Evolutionary conservation across 2,329 filamentous ascomycete genomes (phyloP).

Genomic region (Apiospora saccharicola): DNA sequence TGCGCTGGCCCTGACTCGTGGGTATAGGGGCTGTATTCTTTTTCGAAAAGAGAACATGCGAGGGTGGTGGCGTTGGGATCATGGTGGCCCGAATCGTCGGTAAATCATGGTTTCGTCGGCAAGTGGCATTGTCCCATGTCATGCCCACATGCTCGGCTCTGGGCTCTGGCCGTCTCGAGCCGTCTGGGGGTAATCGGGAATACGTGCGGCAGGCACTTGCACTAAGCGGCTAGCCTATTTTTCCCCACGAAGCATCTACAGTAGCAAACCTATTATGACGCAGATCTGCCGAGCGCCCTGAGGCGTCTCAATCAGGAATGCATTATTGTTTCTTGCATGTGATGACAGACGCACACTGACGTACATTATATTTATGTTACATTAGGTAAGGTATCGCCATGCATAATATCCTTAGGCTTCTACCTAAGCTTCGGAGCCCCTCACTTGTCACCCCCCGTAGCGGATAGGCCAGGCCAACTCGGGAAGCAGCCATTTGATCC

Average conservation of each 20-base stretch:
- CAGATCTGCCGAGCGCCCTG: neutral
- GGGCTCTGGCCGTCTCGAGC: neutral
- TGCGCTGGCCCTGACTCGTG: constrained; percentile 6
- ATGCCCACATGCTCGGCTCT: constrained; percentile 9
- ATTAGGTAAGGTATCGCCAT: neutral
- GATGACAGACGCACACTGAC: neutral
- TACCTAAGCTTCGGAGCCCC: neutral
- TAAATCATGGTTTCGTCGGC: constrained; percentile 14
- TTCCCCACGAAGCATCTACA: constrained; percentile 1
- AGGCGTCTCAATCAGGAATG: neutral
- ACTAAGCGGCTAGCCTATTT: neutral
- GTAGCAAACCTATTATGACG: neutral
- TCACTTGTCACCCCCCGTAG: neutral
- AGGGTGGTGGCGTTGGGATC: neutral
- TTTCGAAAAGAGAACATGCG: neutral
- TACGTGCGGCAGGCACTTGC: neutral
- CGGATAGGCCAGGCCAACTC: neutral
- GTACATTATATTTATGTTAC: neutral
- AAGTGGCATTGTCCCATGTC: constrained; percentile 21
- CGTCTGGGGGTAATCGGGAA: constrained; percentile 1
- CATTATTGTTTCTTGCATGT: constrained; percentile 1
- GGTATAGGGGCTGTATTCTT: neutral
- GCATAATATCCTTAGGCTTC: neutral
- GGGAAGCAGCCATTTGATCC: neutral
- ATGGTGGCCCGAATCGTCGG: constrained; percentile 3